Conservation (phyloP, 495 filamentous ascomycete genomes). For the Penicillium samsonianum region DNA sequence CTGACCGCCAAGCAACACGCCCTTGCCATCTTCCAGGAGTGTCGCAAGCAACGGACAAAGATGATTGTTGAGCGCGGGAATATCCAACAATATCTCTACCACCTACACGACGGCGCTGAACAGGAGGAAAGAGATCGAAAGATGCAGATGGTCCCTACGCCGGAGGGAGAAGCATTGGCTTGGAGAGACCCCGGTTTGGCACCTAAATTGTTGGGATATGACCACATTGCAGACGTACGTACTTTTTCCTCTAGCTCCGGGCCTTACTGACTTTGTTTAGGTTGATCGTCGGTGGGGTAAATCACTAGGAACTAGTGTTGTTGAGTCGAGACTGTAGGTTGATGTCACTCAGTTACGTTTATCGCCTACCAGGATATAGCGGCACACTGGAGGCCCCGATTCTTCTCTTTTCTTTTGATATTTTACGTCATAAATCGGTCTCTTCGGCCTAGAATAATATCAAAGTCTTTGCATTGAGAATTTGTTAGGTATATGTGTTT, state of each 20-base stretch:
- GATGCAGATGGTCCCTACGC: constrained; percentile 47
- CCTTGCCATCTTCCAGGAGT: constrained; percentile 46
- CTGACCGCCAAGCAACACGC: constrained; percentile 37
- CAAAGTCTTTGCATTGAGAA: too few species aligned
- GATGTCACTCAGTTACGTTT: neutral
- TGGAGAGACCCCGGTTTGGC: constrained; percentile 49
- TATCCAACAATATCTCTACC: constrained; percentile 51
- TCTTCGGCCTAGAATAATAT: too few species aligned
- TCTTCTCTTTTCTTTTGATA: too few species aligned
- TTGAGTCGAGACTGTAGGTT: constrained; percentile 24
- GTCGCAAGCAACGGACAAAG: constrained; percentile 46
- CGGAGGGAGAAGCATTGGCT: constrained; percentile 46
- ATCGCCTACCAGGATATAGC: too few species aligned
- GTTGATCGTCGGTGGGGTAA: constrained; percentile 22
- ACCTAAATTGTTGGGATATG: constrained; percentile 46
- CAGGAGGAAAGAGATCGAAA: constrained; percentile 49
- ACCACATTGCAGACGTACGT: constrained; percentile 44
- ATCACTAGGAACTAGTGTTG: neutral
- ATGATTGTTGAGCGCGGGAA: constrained; percentile 50
- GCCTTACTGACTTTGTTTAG: neutral
- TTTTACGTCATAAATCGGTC: too few species aligned
- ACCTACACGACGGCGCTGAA: constrained; percentile 51
- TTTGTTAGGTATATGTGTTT: too few species aligned
- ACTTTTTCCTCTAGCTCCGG: neutral
- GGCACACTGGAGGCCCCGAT: too few species aligned